Evolutionary conservation across 192 early-diverging fungal genomes (phyloP), one percentile per base, ranked within the genome.

Genomic region (Gonapodya sp.): DNA sequence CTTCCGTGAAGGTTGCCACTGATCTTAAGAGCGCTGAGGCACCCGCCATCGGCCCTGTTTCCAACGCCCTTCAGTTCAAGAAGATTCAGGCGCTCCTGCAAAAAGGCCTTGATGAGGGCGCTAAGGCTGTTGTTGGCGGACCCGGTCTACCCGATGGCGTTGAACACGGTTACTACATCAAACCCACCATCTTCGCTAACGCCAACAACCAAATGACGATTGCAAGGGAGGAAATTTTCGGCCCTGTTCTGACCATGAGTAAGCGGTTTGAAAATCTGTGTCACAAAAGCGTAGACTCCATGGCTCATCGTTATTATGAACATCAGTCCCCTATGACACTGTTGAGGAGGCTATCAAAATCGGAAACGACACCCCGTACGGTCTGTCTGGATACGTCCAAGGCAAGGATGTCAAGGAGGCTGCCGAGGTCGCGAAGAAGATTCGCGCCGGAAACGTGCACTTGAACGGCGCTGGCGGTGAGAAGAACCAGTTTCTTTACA

Each of bases 121-220:
- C 75, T 33, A 77, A 77, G 75, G 75, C 75, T 33, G 75, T 77
- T 33, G 75, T 77, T 33, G 75, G 75, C 34, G 75, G 75, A 14
- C 75, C 75, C 75, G 75, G 75, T 18, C 75, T 18, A 18, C 75
- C 75, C 30, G 75, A 77, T 8, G 75, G 75, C 31, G 30, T 77
- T 18, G 34, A 18, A 8, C 34, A 8, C 30, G 75, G 75, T 2
- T 77, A 77, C 75, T 77, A 77, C 75, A 77, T 77, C 75, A 18
- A 34, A 8, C 75, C 75, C 30, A 77, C 75, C 75, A 77, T 77
- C 75, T 77, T 77, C 75, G 75, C 75, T 33, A 77, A 77, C 75
- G 75, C 34, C 8, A 77, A 77, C 75, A 77, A 77, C 75, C 2
- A 77, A 2, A 77, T 77, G 75, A 77, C 75, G 30, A 77, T 77